phyloP scores from a whole-genome alignment of 2,329 filamentous ascomycete species.

The Graphium sp. region DNA sequence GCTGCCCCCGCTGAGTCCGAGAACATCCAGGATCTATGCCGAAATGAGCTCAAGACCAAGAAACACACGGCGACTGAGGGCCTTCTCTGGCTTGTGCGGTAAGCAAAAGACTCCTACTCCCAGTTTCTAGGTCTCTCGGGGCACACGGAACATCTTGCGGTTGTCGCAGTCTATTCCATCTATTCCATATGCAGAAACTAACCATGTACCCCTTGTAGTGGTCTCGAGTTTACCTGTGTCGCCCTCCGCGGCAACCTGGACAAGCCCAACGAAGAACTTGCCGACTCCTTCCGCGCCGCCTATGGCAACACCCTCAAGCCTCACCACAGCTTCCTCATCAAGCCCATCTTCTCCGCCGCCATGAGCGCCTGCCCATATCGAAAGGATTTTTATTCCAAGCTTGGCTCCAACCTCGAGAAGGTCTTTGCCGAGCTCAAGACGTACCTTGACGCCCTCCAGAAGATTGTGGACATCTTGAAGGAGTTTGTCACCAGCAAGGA shows the following conservation, averaged over 20 bases:
- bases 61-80: conserved; percentile 83
- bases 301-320: conserved; percentile 82
- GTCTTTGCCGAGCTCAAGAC: conserved; percentile 46
- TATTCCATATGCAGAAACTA: conserved; percentile 3
- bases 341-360: conserved; percentile 82
- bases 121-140: too few species aligned
- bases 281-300: conserved; percentile 69
- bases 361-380: conserved; percentile 90
- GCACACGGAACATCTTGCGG: too few species aligned
- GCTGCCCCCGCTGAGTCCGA: conserved; percentile 64
- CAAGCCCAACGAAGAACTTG: conserved; percentile 56
- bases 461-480: conserved; percentile 60
- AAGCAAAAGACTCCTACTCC: conserved; percentile 12
- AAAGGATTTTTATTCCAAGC: conserved; percentile 81
- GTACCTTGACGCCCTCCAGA: conserved; percentile 67
- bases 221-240: conserved; percentile 83
- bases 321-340: conserved; percentile 77
- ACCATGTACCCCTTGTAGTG: conserved; percentile 30
- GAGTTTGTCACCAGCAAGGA: conserved; percentile 37
- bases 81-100: conserved; percentile 81
- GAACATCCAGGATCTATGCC: conserved; percentile 69
- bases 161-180: not conserved
- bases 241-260: conserved; percentile 64
- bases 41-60: conserved; percentile 78
- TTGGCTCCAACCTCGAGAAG: conserved; percentile 49